A percentile compares a stretch with the other conserved stretches of the same genome.
Evolutionary conservation across 768 basidiomycete species (phyloP).

Genomic region (Suillus cothurnatus): DNA sequence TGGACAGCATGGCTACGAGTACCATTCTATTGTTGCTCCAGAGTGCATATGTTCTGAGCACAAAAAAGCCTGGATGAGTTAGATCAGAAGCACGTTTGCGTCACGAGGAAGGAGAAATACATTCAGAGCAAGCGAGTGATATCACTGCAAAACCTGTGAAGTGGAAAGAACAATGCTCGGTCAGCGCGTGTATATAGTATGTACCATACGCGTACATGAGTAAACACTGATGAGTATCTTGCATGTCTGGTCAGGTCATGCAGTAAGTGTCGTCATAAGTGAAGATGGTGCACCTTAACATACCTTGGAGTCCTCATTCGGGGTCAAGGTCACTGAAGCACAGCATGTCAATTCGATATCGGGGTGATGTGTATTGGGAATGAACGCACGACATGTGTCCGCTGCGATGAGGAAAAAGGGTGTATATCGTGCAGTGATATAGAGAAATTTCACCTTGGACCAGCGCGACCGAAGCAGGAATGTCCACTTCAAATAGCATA

Average conservation of each 20-base stretch:
- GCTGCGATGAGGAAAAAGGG: not conserved
- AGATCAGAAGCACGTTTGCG: not conserved
- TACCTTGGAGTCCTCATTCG: not conserved
- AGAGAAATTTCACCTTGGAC: not conserved
- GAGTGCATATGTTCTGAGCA: not conserved
- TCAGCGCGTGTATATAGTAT: not conserved
- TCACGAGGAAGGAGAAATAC: not conserved
- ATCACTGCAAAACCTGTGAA: not conserved
- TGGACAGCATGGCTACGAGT: not conserved
- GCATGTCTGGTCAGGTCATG: not conserved
- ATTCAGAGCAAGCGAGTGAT: conserved; percentile 2
- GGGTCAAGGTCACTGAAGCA: not conserved
- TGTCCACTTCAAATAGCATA: not conserved
- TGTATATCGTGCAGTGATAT: not conserved
- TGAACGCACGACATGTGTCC: not conserved
- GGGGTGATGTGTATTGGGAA: not conserved
- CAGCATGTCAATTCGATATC: not conserved
- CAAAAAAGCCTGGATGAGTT: not conserved
- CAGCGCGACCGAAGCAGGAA: not conserved
- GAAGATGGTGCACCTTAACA: not conserved
- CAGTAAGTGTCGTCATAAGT: not conserved
- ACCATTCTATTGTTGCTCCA: not conserved
- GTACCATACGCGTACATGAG: not conserved
- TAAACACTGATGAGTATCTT: not conserved
- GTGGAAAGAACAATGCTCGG: not conserved